Percentiles rank a stretch among this genome's conserved stretches.
These are phyloP conservation scores for Huntiella moniliformis DNA, from an alignment of 2,329 filamentous ascomycete species.

Conservation along the genomic window DNA sequence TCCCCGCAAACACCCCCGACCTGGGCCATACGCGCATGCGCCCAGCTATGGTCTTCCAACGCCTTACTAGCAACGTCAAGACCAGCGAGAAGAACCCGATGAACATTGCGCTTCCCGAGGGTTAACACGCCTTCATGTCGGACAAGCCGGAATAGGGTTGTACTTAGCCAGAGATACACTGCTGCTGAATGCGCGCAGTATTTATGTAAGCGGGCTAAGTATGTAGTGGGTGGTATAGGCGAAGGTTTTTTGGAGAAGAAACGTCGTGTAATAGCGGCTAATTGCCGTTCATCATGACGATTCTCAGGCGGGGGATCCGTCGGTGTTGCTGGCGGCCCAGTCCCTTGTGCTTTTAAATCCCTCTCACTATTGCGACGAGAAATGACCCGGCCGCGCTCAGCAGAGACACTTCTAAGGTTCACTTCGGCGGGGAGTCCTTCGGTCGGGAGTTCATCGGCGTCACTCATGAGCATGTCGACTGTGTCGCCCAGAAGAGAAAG, in stretches of 20 bases:
- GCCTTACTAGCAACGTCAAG: constrained; percentile 84
- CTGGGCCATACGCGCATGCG: constrained; percentile 63
- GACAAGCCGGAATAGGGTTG: constrained; percentile 59
- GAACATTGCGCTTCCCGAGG: constrained; percentile 67
- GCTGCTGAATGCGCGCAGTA: constrained; percentile 89
- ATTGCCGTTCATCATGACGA: constrained; percentile 16
- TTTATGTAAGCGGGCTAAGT: constrained; percentile 67
- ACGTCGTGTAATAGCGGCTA: constrained; percentile 70
- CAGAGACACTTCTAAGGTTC: constrained; percentile 43
- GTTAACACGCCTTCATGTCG: constrained; percentile 57
- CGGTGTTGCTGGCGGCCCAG: constrained; percentile 1
- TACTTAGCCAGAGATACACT: constrained; percentile 58
- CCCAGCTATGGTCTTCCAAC: constrained; percentile 78
- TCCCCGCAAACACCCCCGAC: constrained; percentile 73
- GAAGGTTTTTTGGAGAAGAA: constrained; percentile 85
- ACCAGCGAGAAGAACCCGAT: constrained; percentile 68
- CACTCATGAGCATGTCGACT: constrained; percentile 50
- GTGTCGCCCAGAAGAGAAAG: constrained; percentile 60
- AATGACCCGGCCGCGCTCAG: constrained; percentile 38
- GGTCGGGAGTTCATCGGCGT: constrained; percentile 53
- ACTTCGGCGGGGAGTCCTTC: constrained; percentile 18
- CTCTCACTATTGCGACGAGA: constrained; percentile 38
- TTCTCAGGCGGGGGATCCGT: neutral
- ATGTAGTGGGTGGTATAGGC: constrained; percentile 65
- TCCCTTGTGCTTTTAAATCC: constrained; percentile 20